Base-by-base conservation (phyloP, 305 asterid species). In the Caryopteris hybrid region DNA sequence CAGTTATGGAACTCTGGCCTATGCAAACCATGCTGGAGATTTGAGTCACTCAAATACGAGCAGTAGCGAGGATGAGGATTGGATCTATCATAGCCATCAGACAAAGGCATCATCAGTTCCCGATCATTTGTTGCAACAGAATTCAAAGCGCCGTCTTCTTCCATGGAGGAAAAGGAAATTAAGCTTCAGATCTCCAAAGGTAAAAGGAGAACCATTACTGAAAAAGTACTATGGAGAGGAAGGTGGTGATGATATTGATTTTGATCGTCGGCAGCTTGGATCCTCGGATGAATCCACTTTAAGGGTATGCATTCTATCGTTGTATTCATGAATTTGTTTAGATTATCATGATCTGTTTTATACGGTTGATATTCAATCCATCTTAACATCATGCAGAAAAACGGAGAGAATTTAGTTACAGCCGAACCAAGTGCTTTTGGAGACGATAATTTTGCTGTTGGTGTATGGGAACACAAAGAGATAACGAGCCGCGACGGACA, bases 201-300 rank as follows among this genome's bases (percentile, higher is more conserved):
- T 45, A 46, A 88, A 88, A 78, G 96, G 91, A 53, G 95, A 88
- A 78, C 97, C 97, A 2, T 66, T 91, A 9, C 74, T 91, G 81
- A 91, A 85, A 51, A 86, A 81, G 21, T 48, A 63, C 65, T 83
- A 83, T 23, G 95, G 88, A 29, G 97, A 91, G 64, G 96, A 90
- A 71, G 97, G 96, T 20, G 96, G 97, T 14, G 97, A 91, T 69
- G 97, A 91, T 66, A 91, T 91, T 64, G 97, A 91, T 81, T 85
- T 86, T 77, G 97, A 88, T 77, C 95, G 97, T 18, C 74, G 97
- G 20, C 89, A 79, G 74, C 88, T 90, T 51, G 79, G 90, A 58
- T 88, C 95, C 50, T 80, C 95, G 0, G 89, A 89, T 55, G 91
- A 87, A 61, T 82, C 88, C 59, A 72, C 66, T 70, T 61, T 77